A percentile compares a stretch with the other conserved stretches of the same genome.
phyloP scores from a whole-genome alignment of 306 rosid genomes.

The Inga leiocalycina region DNA sequence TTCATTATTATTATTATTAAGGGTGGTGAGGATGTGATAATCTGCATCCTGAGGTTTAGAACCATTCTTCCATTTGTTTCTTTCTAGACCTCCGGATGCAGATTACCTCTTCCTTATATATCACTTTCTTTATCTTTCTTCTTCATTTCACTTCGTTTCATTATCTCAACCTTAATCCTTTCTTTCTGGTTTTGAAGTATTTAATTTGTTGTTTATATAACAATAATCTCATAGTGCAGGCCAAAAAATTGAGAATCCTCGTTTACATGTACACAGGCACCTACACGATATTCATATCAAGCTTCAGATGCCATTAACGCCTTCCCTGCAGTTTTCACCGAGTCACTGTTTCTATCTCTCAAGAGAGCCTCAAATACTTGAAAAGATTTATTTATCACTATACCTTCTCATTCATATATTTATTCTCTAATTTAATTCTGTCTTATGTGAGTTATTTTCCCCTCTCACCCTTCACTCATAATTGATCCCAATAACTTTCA shows the following conservation, averaged over 20 bases:
- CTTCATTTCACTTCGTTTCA: neutral
- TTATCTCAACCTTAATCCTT: neutral
- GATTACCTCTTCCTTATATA: constrained; percentile 41
- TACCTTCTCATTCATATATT: neutral
- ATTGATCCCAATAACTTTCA: neutral
- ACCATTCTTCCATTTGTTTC: constrained; percentile 15
- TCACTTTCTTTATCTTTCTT: neutral
- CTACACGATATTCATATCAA: neutral
- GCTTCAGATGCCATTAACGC: neutral
- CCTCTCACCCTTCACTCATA: neutral
- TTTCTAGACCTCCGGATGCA: constrained; percentile 42
- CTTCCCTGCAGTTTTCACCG: neutral
- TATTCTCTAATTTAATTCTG: neutral
- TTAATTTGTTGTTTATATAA: neutral
- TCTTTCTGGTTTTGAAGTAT: neutral
- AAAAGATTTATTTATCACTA: neutral
- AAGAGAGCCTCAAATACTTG: too few species aligned
- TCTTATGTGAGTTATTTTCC: neutral
- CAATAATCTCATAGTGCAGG: neutral
- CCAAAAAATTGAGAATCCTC: neutral
- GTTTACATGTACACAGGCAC: constrained; percentile 17
- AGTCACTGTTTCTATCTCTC: neutral
- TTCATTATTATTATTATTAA: too few species aligned
- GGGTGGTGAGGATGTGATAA: constrained; percentile 44
- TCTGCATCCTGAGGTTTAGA: constrained; percentile 76